Base-by-base conservation (phyloP, 495 filamentous ascomycete species). In the Jackrogersella minutella region DNA sequence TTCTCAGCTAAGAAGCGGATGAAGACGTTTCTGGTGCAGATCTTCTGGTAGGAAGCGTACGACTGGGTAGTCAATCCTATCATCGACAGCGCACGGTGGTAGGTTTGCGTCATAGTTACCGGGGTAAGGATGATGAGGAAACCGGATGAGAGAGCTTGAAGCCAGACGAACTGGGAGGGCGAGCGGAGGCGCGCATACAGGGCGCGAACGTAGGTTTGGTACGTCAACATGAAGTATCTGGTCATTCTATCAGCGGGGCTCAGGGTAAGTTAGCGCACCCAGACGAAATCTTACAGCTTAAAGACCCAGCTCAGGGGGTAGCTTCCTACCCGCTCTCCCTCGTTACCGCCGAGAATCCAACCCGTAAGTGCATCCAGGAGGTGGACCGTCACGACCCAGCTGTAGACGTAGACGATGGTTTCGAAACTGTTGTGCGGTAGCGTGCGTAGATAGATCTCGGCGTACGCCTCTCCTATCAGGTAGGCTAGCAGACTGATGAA, bases 201-300 rank as follows among this genome's bases (percentile, higher is more conserved):
- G 5, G 86, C 86, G 24, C 86, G 85, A n/a, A 89, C 86, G 74
- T 88, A 89, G 2, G 86, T 89, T 74, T 89, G 86, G 76, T 89
- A 89, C 1, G 86, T 89, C 14, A 88, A 72, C 72, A 82, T 81
- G 73, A 87, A 89, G 72, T 88, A 89, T 44, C 84, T 85, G 47
- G 33, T 31, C 19, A 28, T 26, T n/a, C n/a, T 22, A 66, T 74
- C 44, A 76, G 72, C 37, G 34, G 63, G 17, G 19, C n/a, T 47
- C 13, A 16, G 24, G 43, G 56, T 46, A 60, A 57, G 51, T 28
- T n/a, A 14, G 30, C 2, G 43, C 26, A 24, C 28, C 39, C 43
- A 0, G 10, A 17, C 3, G 9, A 58, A 53, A 33, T 34, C 79
- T 69, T 62, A 86, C 83, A 88, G 79, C 65, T 89, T 89, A 65